Conservation (phyloP, 2,329 filamentous ascomycete genomes). For the Ceratocystis papillata region DNA sequence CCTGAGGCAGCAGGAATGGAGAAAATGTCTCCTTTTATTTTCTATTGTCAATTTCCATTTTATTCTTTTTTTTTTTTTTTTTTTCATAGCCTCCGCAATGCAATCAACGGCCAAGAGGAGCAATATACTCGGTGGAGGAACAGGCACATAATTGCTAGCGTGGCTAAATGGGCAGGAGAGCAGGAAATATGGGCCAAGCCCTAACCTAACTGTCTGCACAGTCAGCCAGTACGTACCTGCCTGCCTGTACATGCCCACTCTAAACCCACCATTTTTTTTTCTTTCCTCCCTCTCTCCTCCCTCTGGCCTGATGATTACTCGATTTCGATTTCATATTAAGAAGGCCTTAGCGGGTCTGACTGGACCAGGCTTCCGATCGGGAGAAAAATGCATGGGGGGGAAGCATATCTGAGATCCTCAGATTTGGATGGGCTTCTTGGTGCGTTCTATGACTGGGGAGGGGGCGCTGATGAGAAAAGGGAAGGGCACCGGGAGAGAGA, state of each 20-base stretch:
- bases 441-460: conserved; percentile 9
- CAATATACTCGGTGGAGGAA: conserved; percentile 4
- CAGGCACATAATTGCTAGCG: background rate
- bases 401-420: conserved; percentile 10
- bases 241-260: background rate
- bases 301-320: background rate
- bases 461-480: background rate
- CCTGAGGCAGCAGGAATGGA: background rate
- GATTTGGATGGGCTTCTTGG: conserved; percentile 3
- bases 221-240: background rate
- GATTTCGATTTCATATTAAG: background rate
- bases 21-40: background rate
- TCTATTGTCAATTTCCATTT: background rate
- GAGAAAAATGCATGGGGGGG: background rate
- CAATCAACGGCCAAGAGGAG: background rate
- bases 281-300: background rate
- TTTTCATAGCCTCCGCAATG: background rate
- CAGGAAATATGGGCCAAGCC: no score
- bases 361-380: background rate
- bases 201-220: no score
- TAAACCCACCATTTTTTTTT: background rate
- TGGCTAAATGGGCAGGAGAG: no score
- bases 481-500: background rate
- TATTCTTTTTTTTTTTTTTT: background rate
- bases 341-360: background rate